Evolutionary conservation across 345 rosid species (phyloP).

Genomic region (Corchorus capsularis): DNA sequence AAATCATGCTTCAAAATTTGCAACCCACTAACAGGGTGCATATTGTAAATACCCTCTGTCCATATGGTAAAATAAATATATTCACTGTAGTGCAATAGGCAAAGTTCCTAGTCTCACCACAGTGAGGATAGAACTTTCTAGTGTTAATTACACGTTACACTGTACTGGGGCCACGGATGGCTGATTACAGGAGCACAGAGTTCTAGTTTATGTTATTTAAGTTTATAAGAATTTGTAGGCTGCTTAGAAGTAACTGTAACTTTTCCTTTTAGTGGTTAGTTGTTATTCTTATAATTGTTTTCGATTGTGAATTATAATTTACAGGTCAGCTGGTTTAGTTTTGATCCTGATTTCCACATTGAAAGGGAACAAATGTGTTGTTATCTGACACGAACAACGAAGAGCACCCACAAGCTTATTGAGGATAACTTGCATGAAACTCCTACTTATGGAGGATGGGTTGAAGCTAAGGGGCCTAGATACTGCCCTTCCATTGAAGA

Average conservation of each 20-base stretch:
- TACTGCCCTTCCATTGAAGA: slow-evolving; percentile 99
- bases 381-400: slow-evolving; percentile 88
- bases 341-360: slow-evolving; percentile 79
- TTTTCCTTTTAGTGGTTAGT: not conserved
- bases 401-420: slow-evolving; percentile 82
- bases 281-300: slow-evolving; percentile 22
- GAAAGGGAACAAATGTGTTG: slow-evolving; percentile 98
- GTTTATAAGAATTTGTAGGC: not conserved
- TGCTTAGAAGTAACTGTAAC: not conserved
- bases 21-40: not conserved
- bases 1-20: slow-evolving; percentile 16
- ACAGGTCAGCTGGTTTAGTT: slow-evolving; percentile 97
- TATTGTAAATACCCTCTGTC: not conserved
- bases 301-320: slow-evolving; percentile 24
- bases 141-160: not conserved
- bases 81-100: not conserved
- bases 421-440: slow-evolving; percentile 92
- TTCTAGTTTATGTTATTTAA: not conserved
- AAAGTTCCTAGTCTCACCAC: slow-evolving; percentile 7
- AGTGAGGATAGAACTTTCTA: not conserved
- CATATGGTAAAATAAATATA: not conserved
- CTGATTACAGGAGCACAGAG: not conserved
- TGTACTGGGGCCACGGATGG: not conserved
- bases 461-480: slow-evolving; percentile 98
- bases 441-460: slow-evolving; percentile 99